Percentiles rank a stretch among this genome's conserved stretches.
Conservation (phyloP, 2,329 filamentous ascomycete species). For the Penicillium sp. region DNA sequence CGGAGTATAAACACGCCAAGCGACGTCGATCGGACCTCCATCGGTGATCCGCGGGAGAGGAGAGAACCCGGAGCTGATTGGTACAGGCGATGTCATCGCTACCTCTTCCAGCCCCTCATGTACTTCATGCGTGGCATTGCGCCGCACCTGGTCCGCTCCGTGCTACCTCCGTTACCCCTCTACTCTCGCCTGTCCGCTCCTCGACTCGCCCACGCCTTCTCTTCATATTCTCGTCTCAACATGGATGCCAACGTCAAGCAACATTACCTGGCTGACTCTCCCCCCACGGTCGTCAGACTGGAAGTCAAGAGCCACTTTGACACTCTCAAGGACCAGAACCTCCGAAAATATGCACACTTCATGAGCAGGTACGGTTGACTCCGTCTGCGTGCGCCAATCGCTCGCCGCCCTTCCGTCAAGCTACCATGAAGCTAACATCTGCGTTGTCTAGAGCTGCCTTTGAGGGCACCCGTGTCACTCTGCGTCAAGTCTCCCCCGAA, state of each 20-base stretch:
- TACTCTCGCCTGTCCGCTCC: slow-evolving; percentile 5
- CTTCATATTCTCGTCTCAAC: slow-evolving; percentile 10
- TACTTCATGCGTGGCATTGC: slow-evolving; percentile 24
- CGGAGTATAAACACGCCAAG: not conserved
- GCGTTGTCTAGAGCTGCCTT: slow-evolving; percentile 66
- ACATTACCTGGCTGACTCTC: slow-evolving; percentile 88
- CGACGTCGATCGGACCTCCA: slow-evolving; percentile 7
- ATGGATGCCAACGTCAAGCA: slow-evolving; percentile 47
- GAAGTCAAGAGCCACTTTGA: slow-evolving; percentile 94
- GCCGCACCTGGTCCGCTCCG: slow-evolving; percentile 20
- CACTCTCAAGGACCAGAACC: slow-evolving; percentile 54
- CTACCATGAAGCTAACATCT: slow-evolving; percentile 10
- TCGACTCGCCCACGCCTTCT: slow-evolving; percentile 17
- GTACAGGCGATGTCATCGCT: slow-evolving; percentile 21
- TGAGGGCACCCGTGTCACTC: slow-evolving; percentile 73
- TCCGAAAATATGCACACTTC: slow-evolving; percentile 90
- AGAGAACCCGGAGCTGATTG: slow-evolving; percentile 16
- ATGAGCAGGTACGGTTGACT: slow-evolving; percentile 67
- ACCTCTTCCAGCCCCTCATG: slow-evolving; percentile 13
- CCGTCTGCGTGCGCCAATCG: not conserved
- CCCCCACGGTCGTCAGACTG: slow-evolving; percentile 82
- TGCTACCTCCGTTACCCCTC: slow-evolving; percentile 22
- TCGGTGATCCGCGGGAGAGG: slow-evolving; percentile 5
- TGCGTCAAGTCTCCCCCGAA: slow-evolving; percentile 80
- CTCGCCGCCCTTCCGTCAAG: not conserved